phyloP scores from a whole-genome alignment of 371 early-diverging fungal genomes.

The Mucor mucedo region DNA sequence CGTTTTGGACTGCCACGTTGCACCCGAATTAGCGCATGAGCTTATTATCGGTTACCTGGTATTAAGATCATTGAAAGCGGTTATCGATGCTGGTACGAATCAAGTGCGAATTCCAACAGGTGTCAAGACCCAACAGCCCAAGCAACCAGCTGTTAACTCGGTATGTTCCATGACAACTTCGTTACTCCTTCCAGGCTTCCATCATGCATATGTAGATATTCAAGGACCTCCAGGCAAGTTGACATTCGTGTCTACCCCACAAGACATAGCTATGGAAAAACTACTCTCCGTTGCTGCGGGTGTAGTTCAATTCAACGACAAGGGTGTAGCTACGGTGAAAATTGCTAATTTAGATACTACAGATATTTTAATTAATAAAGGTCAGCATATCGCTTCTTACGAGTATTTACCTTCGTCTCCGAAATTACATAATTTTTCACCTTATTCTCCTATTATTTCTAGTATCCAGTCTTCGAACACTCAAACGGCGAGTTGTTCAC shows the following conservation, averaged over 20 bases:
- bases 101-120: conserved; percentile 4
- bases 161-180: conserved; percentile 8
- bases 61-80: background rate
- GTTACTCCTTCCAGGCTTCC: conserved; percentile 8
- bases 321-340: background rate
- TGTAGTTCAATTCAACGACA: background rate
- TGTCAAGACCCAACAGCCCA: too few species aligned
- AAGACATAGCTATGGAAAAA: background rate
- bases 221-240: conserved; percentile 3
- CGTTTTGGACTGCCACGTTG: conserved; percentile 8
- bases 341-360: background rate
- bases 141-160: background rate
- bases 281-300: conserved; percentile 12
- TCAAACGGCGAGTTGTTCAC: too few species aligned
- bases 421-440: too few species aligned
- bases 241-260: background rate
- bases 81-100: conserved; percentile 2
- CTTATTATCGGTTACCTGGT: conserved; percentile 11
- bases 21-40: background rate
- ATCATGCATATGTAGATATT: conserved; percentile 10
- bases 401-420: conserved; percentile 7
- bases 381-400: conserved; percentile 7
- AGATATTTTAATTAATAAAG: conserved; percentile 9
- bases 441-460: background rate
- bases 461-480: too few species aligned